A percentile compares a stretch with the other conserved stretches of the same genome.
Conservation (phyloP, 208 protist species). For the Leishmania braziliensis region DNA sequence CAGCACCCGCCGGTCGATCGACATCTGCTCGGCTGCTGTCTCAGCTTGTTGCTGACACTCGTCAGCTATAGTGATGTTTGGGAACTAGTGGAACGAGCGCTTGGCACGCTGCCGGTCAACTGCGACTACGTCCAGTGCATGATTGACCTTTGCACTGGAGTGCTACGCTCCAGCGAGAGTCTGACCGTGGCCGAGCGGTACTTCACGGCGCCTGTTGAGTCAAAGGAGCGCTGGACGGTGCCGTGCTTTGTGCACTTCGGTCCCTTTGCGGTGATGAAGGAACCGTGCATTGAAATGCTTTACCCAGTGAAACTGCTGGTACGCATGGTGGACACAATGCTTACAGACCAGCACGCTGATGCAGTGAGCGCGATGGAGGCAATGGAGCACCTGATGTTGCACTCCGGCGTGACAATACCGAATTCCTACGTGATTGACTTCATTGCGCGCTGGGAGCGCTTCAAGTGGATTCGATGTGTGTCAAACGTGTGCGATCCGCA, state of each 20-base stretch:
- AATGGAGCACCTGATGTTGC: slow-evolving; percentile 36
- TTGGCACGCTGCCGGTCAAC: slow-evolving; percentile 28
- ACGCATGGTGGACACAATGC: slow-evolving; percentile 24
- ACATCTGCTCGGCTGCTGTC: slow-evolving; percentile 50
- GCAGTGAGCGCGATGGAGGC: slow-evolving; percentile 28
- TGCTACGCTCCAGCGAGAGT: slow-evolving; percentile 34
- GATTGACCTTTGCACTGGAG: slow-evolving; percentile 59
- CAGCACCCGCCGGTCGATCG: slow-evolving; percentile 36
- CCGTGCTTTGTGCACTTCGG: slow-evolving; percentile 29
- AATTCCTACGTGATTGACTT: slow-evolving; percentile 37
- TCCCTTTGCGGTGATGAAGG: slow-evolving; percentile 33
- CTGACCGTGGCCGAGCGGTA: slow-evolving; percentile 21
- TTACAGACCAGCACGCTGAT: slow-evolving; percentile 19
- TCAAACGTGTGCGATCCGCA: slow-evolving; percentile 33
- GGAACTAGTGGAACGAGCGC: slow-evolving; percentile 46
- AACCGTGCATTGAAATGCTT: slow-evolving; percentile 48
- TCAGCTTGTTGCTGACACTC: slow-evolving; percentile 53
- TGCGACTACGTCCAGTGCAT: slow-evolving; percentile 46
- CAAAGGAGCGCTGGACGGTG: slow-evolving; percentile 9
- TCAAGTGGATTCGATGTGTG: slow-evolving; percentile 35
- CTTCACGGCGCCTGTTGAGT: slow-evolving; percentile 11
- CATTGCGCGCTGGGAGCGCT: slow-evolving; percentile 31
- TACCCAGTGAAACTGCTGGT: slow-evolving; percentile 50
- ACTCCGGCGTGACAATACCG: slow-evolving; percentile 34
- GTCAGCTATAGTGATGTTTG: slow-evolving; percentile 75